Base-by-base conservation (phyloP, 1,284 basidiomycete genomes). In the Rhodofomes roseus region DNA sequence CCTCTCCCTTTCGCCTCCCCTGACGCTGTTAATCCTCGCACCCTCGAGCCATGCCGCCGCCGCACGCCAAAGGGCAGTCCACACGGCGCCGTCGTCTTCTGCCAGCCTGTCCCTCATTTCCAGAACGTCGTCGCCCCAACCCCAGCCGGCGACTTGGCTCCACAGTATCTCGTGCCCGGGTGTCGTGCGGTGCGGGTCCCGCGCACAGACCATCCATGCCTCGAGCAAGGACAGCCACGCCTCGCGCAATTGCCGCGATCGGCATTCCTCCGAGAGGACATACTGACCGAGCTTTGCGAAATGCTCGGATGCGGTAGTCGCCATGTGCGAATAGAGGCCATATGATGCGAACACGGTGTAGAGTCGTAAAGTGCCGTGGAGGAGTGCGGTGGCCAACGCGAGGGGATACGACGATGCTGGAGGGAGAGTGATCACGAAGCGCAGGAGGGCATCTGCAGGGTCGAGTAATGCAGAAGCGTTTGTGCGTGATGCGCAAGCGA, bases 111-210 rank as follows among this genome's bases (percentile, higher is more conserved):
- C 65, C 16, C 76, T 71, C n/a, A 79, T 62, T 65, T 68, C 64
- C 11, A 83, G 65, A 1, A 88, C 72, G 50, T 91, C 86, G 1
- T 81, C 78, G 14, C 75, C 79, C 93, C 93, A 96, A 0, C 81
- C 84, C 82, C 90, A 89, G 1, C 84, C 86, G 16, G 77, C 75
- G 5, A 96, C 79, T 68, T 95, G 93, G 57, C 88, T 93, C 96
- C 95, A 98, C 3, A 92, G 77, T 51, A 98, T 86, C 60, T 94
- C 93, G 72, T 98, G 95, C 18, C 81, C 81, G 0, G 92, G 93
- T 7, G 86, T 89, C 7, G 94, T 96, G 59, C 82, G 79, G 71
- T 98, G 96, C 1, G 96, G 95, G 70, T 98, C 92, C 22, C 85
- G 82, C 0, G 95, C 92, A 65, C 93, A 96, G 1, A 85, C 79